Evolutionary conservation across 2,329 filamentous ascomycete species (phyloP).

Genomic region (Ophiocordyceps unilateralis): DNA sequence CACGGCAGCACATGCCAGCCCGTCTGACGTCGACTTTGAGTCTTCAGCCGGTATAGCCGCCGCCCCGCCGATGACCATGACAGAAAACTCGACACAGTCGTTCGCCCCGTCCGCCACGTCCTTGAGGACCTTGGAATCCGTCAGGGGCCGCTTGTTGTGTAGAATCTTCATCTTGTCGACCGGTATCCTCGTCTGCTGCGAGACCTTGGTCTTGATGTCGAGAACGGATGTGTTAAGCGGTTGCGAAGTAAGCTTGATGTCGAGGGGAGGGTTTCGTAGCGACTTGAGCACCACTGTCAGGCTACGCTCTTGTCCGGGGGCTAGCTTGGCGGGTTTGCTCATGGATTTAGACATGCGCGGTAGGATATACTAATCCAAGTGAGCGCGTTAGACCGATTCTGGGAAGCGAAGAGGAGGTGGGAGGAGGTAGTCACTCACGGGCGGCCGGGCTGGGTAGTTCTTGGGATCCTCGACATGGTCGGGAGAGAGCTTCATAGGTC

Average conservation of each 20-base stretch:
- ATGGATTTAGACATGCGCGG: slow-evolving; percentile 46
- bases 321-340: slow-evolving; percentile 27
- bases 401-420: neutral
- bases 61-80: slow-evolving; percentile 74
- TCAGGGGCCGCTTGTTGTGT: slow-evolving; percentile 70
- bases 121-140: slow-evolving; percentile 59
- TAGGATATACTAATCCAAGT: slow-evolving; percentile 43
- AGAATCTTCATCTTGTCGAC: slow-evolving; percentile 75
- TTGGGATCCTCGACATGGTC: slow-evolving; percentile 83
- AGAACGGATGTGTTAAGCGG: slow-evolving; percentile 56
- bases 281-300: slow-evolving; percentile 52
- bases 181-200: slow-evolving; percentile 42
- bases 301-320: slow-evolving; percentile 34
- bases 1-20: slow-evolving; percentile 35
- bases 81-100: slow-evolving; percentile 51
- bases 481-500: slow-evolving; percentile 63
- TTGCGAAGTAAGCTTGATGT: slow-evolving; percentile 46
- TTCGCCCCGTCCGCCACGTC: slow-evolving; percentile 44
- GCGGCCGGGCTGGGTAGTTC: slow-evolving; percentile 55
- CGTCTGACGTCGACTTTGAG: slow-evolving; percentile 11
- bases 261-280: slow-evolving; percentile 55
- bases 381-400: neutral
- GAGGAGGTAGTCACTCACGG: slow-evolving; percentile 32
- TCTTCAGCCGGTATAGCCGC: slow-evolving; percentile 25
- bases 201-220: slow-evolving; percentile 58